Evolutionary conservation across 441 rosid genomes (phyloP).

Genomic region (Geranium incanum): DNA sequence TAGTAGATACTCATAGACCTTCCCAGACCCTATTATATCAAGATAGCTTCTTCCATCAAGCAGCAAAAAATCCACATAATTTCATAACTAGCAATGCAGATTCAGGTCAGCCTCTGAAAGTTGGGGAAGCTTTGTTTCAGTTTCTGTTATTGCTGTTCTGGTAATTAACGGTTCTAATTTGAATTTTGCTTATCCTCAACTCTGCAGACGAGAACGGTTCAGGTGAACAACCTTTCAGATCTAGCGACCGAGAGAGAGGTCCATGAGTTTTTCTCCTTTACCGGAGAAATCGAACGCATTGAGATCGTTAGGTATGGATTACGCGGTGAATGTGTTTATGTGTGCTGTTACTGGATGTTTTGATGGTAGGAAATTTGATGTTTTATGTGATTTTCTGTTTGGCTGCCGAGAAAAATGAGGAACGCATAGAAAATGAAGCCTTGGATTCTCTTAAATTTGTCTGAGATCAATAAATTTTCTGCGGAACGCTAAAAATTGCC

Average conservation of each 20-base stretch:
- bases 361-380: neutral
- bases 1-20: neutral
- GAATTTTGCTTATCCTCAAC: neutral
- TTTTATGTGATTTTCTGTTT: neutral
- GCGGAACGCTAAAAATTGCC: too few relatives aligned
- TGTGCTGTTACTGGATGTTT: neutral
- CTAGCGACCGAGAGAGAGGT: conserved; percentile 89
- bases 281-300: conserved; percentile 77
- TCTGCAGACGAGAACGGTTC: conserved; percentile 63
- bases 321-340: neutral
- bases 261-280: conserved; percentile 93
- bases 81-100: neutral
- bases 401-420: neutral
- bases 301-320: conserved; percentile 44
- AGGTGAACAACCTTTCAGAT: conserved; percentile 81
- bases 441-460: too few relatives aligned
- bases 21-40: neutral
- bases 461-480: too few relatives aligned
- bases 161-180: neutral
- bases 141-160: neutral
- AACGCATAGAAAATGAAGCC: neutral
- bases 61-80: neutral
- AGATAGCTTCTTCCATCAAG: neutral
- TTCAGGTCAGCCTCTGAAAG: neutral
- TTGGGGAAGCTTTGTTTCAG: neutral